Base-by-base conservation (phyloP, 495 filamentous ascomycete species). In the Parachaetomium inaequale region DNA sequence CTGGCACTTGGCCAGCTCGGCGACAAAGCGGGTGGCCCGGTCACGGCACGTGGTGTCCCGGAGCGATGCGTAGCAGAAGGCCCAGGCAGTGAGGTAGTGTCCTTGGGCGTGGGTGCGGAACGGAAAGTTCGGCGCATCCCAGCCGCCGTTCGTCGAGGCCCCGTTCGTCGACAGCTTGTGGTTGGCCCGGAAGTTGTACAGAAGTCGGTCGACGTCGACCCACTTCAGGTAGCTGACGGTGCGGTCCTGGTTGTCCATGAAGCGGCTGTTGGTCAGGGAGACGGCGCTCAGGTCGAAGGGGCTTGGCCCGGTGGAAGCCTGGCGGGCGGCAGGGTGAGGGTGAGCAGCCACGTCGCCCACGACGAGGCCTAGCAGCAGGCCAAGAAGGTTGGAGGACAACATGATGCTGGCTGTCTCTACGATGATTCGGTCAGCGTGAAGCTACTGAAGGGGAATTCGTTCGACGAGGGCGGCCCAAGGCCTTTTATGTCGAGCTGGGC, bases 81-180 rank as follows among this genome's bases (percentile, higher is more conserved):
- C 42, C 70, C 70, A 74, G 2, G 68, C 74, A 4, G 66, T 73
- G 17, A 77, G 72, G 17, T 66, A 68, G 63, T 77, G 74, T 3
- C 74, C 74, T 58, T 77, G 74, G 46, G 63, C 49, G 40, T 77
- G 74, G 12, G 68, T 66, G 40, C 74, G 74, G 55, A 77, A 77
- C 17, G 74, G 74, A 46, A 77, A 77, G 49, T 65, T 58, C 5
- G 74, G 74, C 1, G 66, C 72, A 63, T 77, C 74, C 74, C 74
- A 77, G 14, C 74, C 74, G 12, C 70, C 70, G 57, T 74, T 74
- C 2, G 62, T 25, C 4, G 61, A 28, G 5, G 72, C 74, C 4
- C 70, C 68, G 3, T 68, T 64, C 25, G 73, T 75, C 15, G 70
- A 70, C 0, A 75, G 54, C 15, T 64, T 58, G 59, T 77, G 74